These are phyloP conservation scores for Sporodiniella umbellata DNA, from an alignment of 371 early-diverging fungal genomes.

Conservation along the genomic window DNA sequence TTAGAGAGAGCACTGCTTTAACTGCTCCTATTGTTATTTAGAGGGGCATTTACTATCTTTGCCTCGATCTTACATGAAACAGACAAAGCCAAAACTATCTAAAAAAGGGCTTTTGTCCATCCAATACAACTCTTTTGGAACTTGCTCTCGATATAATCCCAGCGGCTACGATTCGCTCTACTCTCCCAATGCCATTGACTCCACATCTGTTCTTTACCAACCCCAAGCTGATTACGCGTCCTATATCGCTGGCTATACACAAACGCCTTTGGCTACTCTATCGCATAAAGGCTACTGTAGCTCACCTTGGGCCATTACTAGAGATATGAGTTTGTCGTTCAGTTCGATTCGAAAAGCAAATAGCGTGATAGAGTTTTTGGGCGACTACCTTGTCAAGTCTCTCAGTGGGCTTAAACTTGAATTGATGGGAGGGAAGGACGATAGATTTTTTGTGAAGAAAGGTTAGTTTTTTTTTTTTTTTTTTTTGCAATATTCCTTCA, in stretches of 20 bases:
- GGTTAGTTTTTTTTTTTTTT: conserved; percentile 36
- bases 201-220: conserved; percentile 24
- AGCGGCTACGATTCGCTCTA: neutral
- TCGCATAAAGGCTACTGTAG: conserved; percentile 24
- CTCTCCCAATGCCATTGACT: conserved; percentile 22
- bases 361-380: conserved; percentile 32
- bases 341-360: conserved; percentile 17
- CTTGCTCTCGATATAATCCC: conserved; percentile 15
- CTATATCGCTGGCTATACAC: conserved; percentile 19
- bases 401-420: conserved; percentile 48
- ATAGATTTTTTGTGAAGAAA: conserved; percentile 43
- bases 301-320: conserved; percentile 10
- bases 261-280: conserved; percentile 1
- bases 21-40: no score
- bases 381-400: conserved; percentile 45
- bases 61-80: conserved; percentile 13
- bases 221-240: conserved; percentile 35
- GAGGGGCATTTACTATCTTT: conserved; percentile 77
- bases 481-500: neutral
- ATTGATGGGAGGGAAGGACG: conserved; percentile 25
- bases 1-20: no score
- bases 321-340: conserved; percentile 29
- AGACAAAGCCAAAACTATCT: neutral
- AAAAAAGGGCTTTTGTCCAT: neutral
- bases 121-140: conserved; percentile 5